Evolutionary conservation across 805 yeast species (phyloP).

Genomic region (Candida nitratophila): DNA sequence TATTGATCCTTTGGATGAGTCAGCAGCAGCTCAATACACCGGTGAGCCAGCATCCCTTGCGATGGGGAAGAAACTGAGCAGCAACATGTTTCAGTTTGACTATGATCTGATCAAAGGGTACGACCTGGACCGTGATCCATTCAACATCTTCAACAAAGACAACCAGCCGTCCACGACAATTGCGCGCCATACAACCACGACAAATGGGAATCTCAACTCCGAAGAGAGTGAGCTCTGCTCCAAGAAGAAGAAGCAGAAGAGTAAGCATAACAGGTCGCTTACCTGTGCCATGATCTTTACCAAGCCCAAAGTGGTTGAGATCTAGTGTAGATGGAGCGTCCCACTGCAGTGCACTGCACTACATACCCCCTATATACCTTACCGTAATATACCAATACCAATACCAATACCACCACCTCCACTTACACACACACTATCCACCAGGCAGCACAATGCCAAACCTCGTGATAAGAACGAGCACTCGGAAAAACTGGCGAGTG

Average conservation of each 20-base stretch:
- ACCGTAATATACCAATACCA: no score
- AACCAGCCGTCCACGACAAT: background rate
- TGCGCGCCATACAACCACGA: background rate
- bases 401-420: background rate
- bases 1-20: background rate
- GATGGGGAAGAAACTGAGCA: no score
- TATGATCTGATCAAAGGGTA: background rate
- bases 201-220: background rate
- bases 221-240: slow-evolving; percentile 2
- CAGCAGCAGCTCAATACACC: background rate
- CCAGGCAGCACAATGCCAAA: background rate
- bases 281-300: slow-evolving; percentile 41
- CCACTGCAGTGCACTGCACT: background rate
- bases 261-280: slow-evolving; percentile 35
- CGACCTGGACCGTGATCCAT: background rate
- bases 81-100: background rate
- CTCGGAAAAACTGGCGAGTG: background rate
- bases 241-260: slow-evolving; percentile 9
- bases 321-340: background rate
- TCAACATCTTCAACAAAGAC: background rate
- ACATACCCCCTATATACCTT: no score
- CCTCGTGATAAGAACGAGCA: background rate
- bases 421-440: background rate
- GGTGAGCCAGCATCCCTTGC: background rate
- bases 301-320: slow-evolving; percentile 27